A percentile compares a stretch with the other conserved stretches of the same genome.
These are phyloP conservation scores for Beauveria asiatica DNA, from an alignment of 2,329 filamentous ascomycete species.

Conservation along the genomic window DNA sequence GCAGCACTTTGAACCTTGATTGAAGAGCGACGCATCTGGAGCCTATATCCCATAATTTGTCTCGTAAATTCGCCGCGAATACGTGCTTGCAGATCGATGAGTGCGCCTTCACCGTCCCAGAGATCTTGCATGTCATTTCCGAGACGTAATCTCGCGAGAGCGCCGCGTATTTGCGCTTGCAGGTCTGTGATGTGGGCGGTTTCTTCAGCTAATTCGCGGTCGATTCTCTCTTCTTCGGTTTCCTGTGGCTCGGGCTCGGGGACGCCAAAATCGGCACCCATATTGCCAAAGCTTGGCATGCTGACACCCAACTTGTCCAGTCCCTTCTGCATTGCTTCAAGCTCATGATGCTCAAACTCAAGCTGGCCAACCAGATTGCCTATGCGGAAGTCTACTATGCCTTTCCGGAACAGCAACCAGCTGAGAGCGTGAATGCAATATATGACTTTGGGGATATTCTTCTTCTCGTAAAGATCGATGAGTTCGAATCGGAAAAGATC, in stretches of 20 bases:
- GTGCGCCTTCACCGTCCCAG: slow-evolving; percentile 73
- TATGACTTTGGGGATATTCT: slow-evolving; percentile 98
- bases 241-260: slow-evolving; percentile 71
- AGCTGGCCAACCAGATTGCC: slow-evolving; percentile 94
- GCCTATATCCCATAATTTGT: slow-evolving; percentile 72
- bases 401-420: slow-evolving; percentile 93
- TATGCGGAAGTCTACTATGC: slow-evolving; percentile 90
- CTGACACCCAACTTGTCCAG: slow-evolving; percentile 89
- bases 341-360: slow-evolving; percentile 94
- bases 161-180: slow-evolving; percentile 79
- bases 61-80: slow-evolving; percentile 83
- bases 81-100: slow-evolving; percentile 76
- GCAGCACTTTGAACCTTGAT: slow-evolving; percentile 69
- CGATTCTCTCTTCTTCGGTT: slow-evolving; percentile 80
- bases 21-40: slow-evolving; percentile 77
- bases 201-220: slow-evolving; percentile 72
- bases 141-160: slow-evolving; percentile 65
- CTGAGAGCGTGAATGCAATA: slow-evolving; percentile 97
- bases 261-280: slow-evolving; percentile 90
- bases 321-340: slow-evolving; percentile 94
- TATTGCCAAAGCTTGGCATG: slow-evolving; percentile 97
- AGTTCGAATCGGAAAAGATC: slow-evolving; percentile 96
- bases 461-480: slow-evolving; percentile 97
- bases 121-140: slow-evolving; percentile 79
- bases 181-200: slow-evolving; percentile 66